Percentiles rank a stretch among this genome's conserved stretches.
These are phyloP conservation scores for Plasmodium ovale DNA, from an alignment of 169 alveolate genomes.

Conservation along the genomic window DNA sequence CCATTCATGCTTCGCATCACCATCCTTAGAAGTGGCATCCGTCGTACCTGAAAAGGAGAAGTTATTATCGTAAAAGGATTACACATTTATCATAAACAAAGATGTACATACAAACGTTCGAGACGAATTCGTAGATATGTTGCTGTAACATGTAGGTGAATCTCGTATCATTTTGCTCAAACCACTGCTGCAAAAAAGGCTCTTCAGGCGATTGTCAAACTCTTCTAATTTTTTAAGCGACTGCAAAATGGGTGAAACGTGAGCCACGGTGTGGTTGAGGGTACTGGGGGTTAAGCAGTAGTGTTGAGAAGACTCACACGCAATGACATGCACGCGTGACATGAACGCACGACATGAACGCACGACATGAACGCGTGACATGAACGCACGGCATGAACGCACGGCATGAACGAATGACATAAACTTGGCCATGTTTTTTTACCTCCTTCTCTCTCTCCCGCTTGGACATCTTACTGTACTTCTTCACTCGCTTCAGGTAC, in stretches of 20 bases:
- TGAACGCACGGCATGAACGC: background rate
- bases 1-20: constrained; percentile 38
- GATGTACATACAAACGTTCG: background rate
- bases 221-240: constrained; percentile 50
- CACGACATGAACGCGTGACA: background rate
- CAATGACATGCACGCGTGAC: too few species aligned
- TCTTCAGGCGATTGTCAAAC: constrained; percentile 50
- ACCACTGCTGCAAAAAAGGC: constrained; percentile 32
- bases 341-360: background rate
- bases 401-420: too few species aligned
- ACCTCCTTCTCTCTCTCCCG: constrained; percentile 63
- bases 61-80: too few species aligned
- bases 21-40: too few species aligned
- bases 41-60: too few species aligned
- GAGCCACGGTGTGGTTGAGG: background rate
- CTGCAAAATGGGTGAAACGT: background rate
- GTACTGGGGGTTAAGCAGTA: too few species aligned
- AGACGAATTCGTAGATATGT: background rate
- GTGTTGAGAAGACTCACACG: too few species aligned
- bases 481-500: constrained; percentile 34
- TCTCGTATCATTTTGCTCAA: background rate
- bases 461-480: constrained; percentile 57
- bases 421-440: background rate
- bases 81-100: background rate
- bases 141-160: background rate